A percentile compares a stretch with the other conserved stretches of the same genome.
Conservation (phyloP, 371 early-diverging fungal genomes). For the Blastocladiella emersonii region DNA sequence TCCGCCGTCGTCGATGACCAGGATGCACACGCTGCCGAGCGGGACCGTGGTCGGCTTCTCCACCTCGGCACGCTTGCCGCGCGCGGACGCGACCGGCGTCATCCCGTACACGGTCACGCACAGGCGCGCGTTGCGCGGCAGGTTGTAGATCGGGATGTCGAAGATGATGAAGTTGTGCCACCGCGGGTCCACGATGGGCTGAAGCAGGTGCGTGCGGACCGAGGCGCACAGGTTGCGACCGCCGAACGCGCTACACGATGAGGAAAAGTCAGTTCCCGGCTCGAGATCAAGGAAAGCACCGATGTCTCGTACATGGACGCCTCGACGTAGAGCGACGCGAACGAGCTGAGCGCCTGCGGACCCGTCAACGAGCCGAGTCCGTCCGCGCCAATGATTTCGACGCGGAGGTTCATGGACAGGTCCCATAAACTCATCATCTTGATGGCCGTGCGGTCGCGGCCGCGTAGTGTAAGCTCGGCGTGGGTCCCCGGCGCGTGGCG, state of each 20-base stretch:
- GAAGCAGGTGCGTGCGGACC: not conserved
- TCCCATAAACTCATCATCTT: constrained; percentile 6
- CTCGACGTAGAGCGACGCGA: constrained; percentile 2
- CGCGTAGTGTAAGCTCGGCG: not conserved
- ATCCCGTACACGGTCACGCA: constrained; percentile 8
- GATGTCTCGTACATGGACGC: not conserved
- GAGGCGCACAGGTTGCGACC: constrained; percentile 6
- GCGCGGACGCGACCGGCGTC: not conserved
- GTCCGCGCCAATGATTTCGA: not conserved
- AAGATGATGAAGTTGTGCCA: constrained; percentile 6
- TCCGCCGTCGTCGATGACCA: constrained; percentile 7
- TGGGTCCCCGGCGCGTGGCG: not conserved
- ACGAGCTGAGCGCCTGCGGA: no score
- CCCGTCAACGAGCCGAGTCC: no score
- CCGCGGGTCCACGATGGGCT: not conserved
- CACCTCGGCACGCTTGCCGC: not conserved
- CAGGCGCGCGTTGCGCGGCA: constrained; percentile 7
- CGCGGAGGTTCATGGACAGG: constrained; percentile 4
- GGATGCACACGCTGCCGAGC: constrained; percentile 7
- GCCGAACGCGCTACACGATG: not conserved
- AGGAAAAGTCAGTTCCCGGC: not conserved
- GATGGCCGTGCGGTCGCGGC: not conserved
- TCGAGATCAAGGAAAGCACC: constrained; percentile 1
- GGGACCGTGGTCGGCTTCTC: not conserved
- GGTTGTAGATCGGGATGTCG: constrained; percentile 5